A percentile compares a stretch with the other conserved stretches of the same genome.
Evolutionary conservation across 2,329 filamentous ascomycete species (phyloP).

Genomic region (Calonectria montana): DNA sequence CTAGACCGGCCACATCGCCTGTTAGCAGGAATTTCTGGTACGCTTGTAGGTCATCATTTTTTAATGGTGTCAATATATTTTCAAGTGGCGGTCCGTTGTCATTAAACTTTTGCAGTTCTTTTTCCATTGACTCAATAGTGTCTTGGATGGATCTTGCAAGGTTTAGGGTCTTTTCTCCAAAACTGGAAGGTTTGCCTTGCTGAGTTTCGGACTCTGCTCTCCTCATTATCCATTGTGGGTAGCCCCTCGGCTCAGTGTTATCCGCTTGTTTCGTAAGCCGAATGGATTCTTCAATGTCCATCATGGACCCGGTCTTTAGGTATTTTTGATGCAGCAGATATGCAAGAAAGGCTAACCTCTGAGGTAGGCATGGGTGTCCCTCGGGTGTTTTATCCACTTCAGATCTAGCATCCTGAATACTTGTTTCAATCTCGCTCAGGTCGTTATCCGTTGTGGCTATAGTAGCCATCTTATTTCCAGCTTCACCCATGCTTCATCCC

Average conservation of each 20-base stretch:
- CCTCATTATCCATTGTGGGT: background rate
- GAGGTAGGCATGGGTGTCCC: background rate
- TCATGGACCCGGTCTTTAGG: background rate
- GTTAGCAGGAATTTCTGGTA: background rate
- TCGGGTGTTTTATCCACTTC: background rate
- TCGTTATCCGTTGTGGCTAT: background rate
- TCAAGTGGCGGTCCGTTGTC: background rate
- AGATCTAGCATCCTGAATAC: background rate
- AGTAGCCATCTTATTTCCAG: background rate
- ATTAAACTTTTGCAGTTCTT: background rate
- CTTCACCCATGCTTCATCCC: background rate
- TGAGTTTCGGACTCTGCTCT: background rate
- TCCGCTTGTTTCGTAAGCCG: background rate
- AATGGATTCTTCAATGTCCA: background rate
- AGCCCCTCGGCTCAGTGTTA: background rate
- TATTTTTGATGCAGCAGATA: background rate
- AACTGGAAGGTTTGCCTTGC: background rate
- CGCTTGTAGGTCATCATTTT: background rate
- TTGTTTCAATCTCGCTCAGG: background rate
- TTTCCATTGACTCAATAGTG: background rate
- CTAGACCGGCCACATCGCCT: background rate
- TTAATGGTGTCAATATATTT: background rate
- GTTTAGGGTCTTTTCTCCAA: background rate
- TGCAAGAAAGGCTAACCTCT: background rate
- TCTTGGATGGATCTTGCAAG: background rate